Evolutionary conservation across 805 yeast species (phyloP), one percentile per base, ranked within the genome.

Genomic region (Candida germanica): DNA sequence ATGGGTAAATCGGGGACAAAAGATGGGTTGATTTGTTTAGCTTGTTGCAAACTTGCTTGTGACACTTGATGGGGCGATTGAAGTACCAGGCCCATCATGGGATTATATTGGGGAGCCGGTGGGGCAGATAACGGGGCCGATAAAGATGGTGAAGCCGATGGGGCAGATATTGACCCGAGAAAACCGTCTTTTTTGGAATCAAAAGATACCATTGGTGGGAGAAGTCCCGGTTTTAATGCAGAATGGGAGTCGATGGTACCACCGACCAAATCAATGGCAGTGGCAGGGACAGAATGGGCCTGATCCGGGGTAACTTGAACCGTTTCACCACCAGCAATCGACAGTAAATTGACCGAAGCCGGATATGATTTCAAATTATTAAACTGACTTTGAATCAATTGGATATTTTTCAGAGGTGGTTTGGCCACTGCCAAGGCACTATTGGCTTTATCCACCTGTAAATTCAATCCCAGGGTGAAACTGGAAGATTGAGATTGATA

Each of bases 271-370:
- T n/a, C n/a, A n/a, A n/a, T n/a, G n/a, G n/a, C n/a, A n/a, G n/a
- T n/a, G 11, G 23, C 12, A 8, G 18, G 13, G 8, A n/a, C 35
- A 11, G 20, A 19, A n/a, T n/a, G n/a, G n/a, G n/a, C n/a, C n/a
- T n/a, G n/a, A 13, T 27, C 30, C 30, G n/a, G 6, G 6, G 8
- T 6, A 8, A 6, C 12, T 27, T 7, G 12, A 8, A n/a, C n/a
- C n/a, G n/a, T n/a, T n/a, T n/a, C n/a, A n/a, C n/a, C n/a, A 15
- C 18, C 15, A 12, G 79, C 75, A 38, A 75, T 73, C 19, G 75
- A 66, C n/a, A 79, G 72, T 35, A 79, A 57, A 49, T 77, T 77
- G 22, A 73, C 63, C 6, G 77, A 66, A 3, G 80, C 69, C 10
- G 70, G 75, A 39, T 71, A 69, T 7, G 81, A 75, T 39, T 58